phyloP scores from a whole-genome alignment of 192 early-diverging fungal species.

The Funneliformis geosporum region DNA sequence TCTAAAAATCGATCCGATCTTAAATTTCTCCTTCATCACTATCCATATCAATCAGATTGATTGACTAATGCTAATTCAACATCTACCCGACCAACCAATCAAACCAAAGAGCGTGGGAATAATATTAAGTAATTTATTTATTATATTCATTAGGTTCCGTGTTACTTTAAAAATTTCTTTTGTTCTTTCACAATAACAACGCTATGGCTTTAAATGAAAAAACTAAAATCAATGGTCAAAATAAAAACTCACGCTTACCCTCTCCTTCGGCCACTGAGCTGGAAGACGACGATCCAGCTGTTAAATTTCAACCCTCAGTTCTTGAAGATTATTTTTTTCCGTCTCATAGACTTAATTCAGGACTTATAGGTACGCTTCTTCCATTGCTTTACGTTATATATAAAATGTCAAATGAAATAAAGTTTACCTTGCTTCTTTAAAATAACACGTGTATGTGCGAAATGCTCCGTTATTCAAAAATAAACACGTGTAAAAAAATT shows the following conservation, averaged over 20 bases:
- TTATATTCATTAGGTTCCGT: neutral
- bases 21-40: too few relatives aligned
- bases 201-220: neutral
- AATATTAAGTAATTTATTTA: too few relatives aligned
- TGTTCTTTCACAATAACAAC: neutral
- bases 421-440: neutral
- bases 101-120: too few relatives aligned
- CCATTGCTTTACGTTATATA: neutral
- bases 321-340: conserved; percentile 32
- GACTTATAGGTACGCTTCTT: neutral
- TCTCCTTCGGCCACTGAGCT: conserved; percentile 21
- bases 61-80: too few relatives aligned
- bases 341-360: conserved; percentile 4
- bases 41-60: too few relatives aligned
- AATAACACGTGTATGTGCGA: neutral
- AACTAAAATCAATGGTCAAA: neutral
- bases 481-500: neutral
- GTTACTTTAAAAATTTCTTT: neutral
- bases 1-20: too few relatives aligned
- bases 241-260: neutral
- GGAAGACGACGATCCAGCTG: conserved; percentile 13
- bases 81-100: too few relatives aligned
- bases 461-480: neutral
- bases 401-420: neutral
- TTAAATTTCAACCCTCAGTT: conserved; percentile 11